Conservation (phyloP, 2,329 filamentous ascomycete species). For the Fusarium fujikuroi region DNA sequence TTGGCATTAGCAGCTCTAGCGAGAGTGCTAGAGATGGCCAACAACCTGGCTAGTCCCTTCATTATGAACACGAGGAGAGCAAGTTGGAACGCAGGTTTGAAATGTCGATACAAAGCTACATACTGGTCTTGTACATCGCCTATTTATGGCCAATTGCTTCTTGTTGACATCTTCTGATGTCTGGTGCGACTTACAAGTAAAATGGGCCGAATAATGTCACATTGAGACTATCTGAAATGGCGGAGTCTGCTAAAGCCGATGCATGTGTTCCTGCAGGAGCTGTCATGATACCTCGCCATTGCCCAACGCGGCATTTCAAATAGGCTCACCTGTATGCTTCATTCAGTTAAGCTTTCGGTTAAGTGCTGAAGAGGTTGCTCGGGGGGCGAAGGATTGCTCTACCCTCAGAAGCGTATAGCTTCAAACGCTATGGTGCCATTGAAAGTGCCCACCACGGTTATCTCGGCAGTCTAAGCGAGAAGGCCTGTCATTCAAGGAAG, state of each 20-base stretch:
- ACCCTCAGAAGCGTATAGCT: not conserved
- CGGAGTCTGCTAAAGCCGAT: not conserved
- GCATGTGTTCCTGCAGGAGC: not conserved
- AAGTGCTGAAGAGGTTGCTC: not conserved
- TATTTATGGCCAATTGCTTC: not conserved
- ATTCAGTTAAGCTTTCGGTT: not conserved
- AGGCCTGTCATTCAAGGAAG: fast-evolving
- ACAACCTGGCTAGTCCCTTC: not conserved
- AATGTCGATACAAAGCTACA: not conserved
- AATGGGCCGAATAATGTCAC: not conserved
- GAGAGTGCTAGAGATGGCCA: not conserved
- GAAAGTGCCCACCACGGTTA: not conserved
- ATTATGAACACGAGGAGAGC: not conserved
- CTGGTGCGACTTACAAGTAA: too few species aligned
- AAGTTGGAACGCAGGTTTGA: fast-evolving
- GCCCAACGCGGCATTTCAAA: not conserved
- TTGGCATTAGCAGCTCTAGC: not conserved
- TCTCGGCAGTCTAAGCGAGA: not conserved
- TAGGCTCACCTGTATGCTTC: not conserved
- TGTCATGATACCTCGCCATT: not conserved
- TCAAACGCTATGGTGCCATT: not conserved
- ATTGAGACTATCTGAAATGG: not conserved
- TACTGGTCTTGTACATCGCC: fast-evolving
- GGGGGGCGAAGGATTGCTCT: not conserved
- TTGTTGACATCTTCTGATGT: fast-evolving